Base-by-base conservation (phyloP, 2,329 filamentous ascomycete species). In the Cordyceps militaris region DNA sequence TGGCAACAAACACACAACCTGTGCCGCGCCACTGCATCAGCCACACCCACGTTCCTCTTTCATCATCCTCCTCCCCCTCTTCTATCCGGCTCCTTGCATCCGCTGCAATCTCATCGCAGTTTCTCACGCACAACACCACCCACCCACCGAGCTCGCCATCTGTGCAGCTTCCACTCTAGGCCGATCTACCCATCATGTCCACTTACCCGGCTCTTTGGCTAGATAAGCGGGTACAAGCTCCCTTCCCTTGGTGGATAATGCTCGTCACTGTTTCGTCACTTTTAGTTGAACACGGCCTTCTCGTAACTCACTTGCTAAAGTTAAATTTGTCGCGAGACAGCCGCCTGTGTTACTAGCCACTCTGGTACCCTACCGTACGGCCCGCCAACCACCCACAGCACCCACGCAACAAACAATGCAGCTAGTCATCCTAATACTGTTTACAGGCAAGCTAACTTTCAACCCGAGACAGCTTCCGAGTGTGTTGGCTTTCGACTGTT, bases 251-350 rank as follows among this genome's bases (percentile, higher is more conserved):
- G 38, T 54, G 51, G 51, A 26, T 16, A 32, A 11, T 6, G 26
- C 38, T 19, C 51, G 51, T 54, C 51, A 54, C 51, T 44, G 9
- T 54, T 43, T 44, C 51, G 51, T 54, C 51, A 54, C 51, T 32
- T 28, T 28, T 34, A 26, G n/a, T n/a, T n/a, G n/a, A 54, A 46
- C 36, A 54, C 24, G 19, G 19, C 3, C 30, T 16, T 28, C 46
- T 4, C 49, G 6, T 28, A 23, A 13, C 9, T 21, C 43, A 28
- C 5, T 13, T 7, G 34, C 34, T 24, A 42, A 52, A 42, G 49
- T 42, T 23, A 32, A 30, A 49, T 36, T 28, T 19, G 47, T 28
- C 38, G n/a, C n/a, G n/a, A n/a, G n/a, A n/a, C n/a, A 42, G 2
- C 38, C 8, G 38, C n/a, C n/a, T n/a, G n/a, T n/a, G n/a, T n/a